These are phyloP conservation scores for Rhodotorula sphaerocarpa DNA, from an alignment of 768 basidiomycete species.

Conservation along the genomic window DNA sequence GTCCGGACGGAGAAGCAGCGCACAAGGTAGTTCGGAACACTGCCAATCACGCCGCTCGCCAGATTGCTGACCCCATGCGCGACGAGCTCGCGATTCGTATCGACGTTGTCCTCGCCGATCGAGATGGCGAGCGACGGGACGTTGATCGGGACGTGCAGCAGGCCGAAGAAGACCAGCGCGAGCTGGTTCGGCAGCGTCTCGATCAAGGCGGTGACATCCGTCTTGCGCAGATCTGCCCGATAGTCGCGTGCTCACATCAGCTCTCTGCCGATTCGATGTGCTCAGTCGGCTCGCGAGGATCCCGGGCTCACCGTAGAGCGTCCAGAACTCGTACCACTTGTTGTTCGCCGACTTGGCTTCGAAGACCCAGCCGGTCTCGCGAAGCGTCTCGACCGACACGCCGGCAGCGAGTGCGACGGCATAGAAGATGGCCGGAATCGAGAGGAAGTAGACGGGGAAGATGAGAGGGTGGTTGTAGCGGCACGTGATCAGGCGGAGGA, in stretches of 20 bases:
- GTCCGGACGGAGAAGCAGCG: constrained; percentile 19
- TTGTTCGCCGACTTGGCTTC: constrained; percentile 52
- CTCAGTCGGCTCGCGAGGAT: not conserved
- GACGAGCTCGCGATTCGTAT: constrained; percentile 85
- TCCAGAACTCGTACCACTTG: constrained; percentile 79
- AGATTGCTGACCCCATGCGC: constrained; percentile 89
- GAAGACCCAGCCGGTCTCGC: constrained; percentile 75
- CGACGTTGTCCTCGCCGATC: constrained; percentile 69
- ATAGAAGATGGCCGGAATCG: constrained; percentile 78
- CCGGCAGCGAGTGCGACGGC: constrained; percentile 59
- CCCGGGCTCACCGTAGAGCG: constrained; percentile 58
- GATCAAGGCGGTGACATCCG: constrained; percentile 62
- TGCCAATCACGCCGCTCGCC: not conserved
- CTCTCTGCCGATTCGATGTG: not conserved
- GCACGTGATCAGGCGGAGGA: constrained; percentile 70
- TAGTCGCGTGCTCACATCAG: not conserved
- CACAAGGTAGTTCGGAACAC: constrained; percentile 6
- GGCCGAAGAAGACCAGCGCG: constrained; percentile 55
- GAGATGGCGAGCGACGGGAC: constrained; percentile 87
- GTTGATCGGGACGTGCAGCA: constrained; percentile 68
- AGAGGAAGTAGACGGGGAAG: constrained; percentile 57
- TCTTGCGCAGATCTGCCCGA: constrained; percentile 54
- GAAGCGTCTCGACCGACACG: constrained; percentile 55
- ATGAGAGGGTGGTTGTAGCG: constrained; percentile 77
- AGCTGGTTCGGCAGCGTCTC: constrained; percentile 86